Conservation (phyloP, 1,284 basidiomycete species). For the Sphagnurus paluster region DNA sequence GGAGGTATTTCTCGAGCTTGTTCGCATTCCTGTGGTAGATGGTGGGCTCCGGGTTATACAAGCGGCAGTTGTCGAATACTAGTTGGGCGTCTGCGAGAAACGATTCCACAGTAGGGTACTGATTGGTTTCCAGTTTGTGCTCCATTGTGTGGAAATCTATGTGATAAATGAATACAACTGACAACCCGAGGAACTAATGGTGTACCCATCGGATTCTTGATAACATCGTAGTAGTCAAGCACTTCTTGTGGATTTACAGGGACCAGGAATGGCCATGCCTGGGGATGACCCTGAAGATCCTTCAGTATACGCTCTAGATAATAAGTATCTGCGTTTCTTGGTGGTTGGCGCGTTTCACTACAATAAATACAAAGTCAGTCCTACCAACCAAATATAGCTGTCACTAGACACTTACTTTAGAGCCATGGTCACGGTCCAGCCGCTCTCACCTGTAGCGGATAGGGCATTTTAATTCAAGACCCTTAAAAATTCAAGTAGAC, state of each 20-base stretch:
- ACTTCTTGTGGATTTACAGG: slow-evolving; percentile 89
- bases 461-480: slow-evolving; percentile 12
- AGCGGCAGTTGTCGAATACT: slow-evolving; percentile 90
- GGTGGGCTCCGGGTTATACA: slow-evolving; percentile 86
- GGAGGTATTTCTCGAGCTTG: slow-evolving; percentile 75
- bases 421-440: slow-evolving; percentile 90
- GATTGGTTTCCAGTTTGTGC: slow-evolving; percentile 82
- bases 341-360: slow-evolving; percentile 41
- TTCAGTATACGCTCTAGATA: slow-evolving; percentile 84
- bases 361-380: slow-evolving; percentile 11
- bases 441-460: slow-evolving; percentile 72
- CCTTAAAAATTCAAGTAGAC: slow-evolving; percentile 7
- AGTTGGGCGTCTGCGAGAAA: slow-evolving; percentile 83
- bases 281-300: slow-evolving; percentile 80
- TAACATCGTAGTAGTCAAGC: slow-evolving; percentile 88
- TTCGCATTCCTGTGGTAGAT: slow-evolving; percentile 88
- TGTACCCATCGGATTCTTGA: slow-evolving; percentile 92
- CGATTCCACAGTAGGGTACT: slow-evolving; percentile 76
- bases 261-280: slow-evolving; percentile 85
- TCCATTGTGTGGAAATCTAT: slow-evolving; percentile 92
- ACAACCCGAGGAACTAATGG: background rate
- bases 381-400: background rate
- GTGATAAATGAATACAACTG: slow-evolving; percentile 10
- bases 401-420: slow-evolving; percentile 57
- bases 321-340: slow-evolving; percentile 57